A percentile compares a stretch with the other conserved stretches of the same genome.
Conservation (phyloP, 768 basidiomycete species). For the Boletus tylopilopsis region DNA sequence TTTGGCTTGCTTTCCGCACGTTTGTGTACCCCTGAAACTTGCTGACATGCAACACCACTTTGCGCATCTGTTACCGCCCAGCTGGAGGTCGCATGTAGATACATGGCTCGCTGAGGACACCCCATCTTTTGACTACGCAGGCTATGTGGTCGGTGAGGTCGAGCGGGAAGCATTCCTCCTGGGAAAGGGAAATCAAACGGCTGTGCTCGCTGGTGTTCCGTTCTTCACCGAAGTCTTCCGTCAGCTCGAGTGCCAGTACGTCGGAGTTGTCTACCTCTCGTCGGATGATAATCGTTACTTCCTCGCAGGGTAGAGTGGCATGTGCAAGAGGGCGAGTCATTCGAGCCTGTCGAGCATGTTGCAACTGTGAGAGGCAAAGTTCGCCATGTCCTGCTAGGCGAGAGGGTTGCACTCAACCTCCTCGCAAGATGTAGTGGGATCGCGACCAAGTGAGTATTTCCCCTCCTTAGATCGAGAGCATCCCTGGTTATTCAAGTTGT, state of each 20-base stretch:
- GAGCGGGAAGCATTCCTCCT: conserved; percentile 81
- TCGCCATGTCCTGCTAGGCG: conserved; percentile 83
- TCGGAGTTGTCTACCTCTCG: conserved; percentile 12
- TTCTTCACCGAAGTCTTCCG: conserved; percentile 93
- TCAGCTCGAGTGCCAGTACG: conserved; percentile 88
- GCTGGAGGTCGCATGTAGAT: conserved; percentile 81
- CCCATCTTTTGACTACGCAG: conserved; percentile 95
- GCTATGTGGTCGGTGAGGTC: conserved; percentile 92
- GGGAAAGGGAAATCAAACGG: conserved; percentile 78
- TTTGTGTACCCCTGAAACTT: too few species aligned
- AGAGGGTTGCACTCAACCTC: conserved; percentile 89
- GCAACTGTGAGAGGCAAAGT: conserved; percentile 92
- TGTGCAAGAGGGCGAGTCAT: conserved; percentile 74
- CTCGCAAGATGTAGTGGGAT: conserved; percentile 96
- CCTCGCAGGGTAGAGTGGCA: conserved; percentile 89
- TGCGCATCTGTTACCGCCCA: conserved; percentile 84
- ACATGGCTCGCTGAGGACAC: conserved; percentile 91
- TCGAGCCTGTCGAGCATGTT: conserved; percentile 78
- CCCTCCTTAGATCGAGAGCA: neutral
- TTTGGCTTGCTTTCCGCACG: too few species aligned
- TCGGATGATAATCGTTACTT: neutral
- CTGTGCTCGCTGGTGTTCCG: conserved; percentile 89
- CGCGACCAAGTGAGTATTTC: conserved; percentile 73
- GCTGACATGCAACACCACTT: conserved; percentile 23
- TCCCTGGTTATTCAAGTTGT: neutral